Conservation (phyloP, 495 filamentous ascomycete genomes). For the Penicillium antarcticum region DNA sequence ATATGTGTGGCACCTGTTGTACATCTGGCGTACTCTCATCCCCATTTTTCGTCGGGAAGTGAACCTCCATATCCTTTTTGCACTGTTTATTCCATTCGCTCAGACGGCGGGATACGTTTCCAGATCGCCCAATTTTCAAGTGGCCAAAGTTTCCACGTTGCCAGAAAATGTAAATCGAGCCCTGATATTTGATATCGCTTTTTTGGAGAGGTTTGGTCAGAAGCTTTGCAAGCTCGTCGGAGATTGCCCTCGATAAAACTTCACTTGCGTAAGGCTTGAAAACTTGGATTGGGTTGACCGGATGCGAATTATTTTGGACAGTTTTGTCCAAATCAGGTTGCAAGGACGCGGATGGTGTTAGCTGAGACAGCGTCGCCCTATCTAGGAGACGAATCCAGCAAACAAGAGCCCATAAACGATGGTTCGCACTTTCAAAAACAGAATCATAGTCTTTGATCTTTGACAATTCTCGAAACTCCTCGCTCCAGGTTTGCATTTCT, state of each 20-base stretch:
- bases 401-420: conserved; percentile 4
- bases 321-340: neutral
- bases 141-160: conserved; percentile 16
- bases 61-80: conserved; percentile 4
- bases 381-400: neutral
- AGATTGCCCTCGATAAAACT: neutral
- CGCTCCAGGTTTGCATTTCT: conserved; percentile 7
- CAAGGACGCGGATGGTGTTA: neutral
- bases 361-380: neutral
- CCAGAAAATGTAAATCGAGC: conserved; percentile 18
- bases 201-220: conserved; percentile 1
- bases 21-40: neutral
- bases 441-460: neutral
- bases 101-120: conserved; percentile 1
- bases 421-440: neutral
- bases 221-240: conserved; percentile 6
- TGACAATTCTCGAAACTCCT: conserved; percentile 3
- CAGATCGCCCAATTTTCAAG: conserved; percentile 14
- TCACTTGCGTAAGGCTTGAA: conserved; percentile 3
- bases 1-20: conserved; percentile 9
- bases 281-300: neutral
- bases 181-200: conserved; percentile 6
- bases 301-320: neutral
- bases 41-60: conserved; percentile 1
- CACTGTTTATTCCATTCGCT: conserved; percentile 12